Evolutionary conservation across 768 basidiomycete genomes (phyloP).

Genomic region (Filobasidium wieringae): DNA sequence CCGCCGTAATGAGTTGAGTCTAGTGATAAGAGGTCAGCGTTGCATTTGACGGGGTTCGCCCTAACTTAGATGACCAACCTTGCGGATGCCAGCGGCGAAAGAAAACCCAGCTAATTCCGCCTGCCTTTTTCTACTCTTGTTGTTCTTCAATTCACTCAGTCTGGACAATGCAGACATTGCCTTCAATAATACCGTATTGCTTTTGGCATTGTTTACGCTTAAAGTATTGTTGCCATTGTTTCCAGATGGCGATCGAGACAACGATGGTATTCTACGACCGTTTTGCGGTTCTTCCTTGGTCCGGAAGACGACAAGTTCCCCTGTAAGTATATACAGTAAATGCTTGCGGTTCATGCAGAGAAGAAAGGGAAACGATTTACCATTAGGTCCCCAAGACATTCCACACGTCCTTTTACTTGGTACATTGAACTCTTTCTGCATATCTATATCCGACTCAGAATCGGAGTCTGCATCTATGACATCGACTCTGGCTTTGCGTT

Average conservation of each 20-base stretch:
- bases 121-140: constrained; percentile 7
- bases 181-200: constrained; percentile 22
- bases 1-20: neutral
- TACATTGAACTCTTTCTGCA: constrained; percentile 15
- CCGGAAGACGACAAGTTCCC: constrained; percentile 78
- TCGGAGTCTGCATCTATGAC: constrained; percentile 27
- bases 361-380: constrained; percentile 40
- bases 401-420: constrained; percentile 61
- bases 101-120: constrained; percentile 10
- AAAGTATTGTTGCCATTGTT: neutral
- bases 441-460: constrained; percentile 31
- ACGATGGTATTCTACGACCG: constrained; percentile 11
- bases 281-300: constrained; percentile 30
- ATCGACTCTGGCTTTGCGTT: constrained; percentile 39
- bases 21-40: neutral
- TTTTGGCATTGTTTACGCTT: constrained; percentile 2
- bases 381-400: constrained; percentile 78
- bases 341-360: constrained; percentile 2
- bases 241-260: constrained; percentile 26
- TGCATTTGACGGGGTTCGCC: neutral
- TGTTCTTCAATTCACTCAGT: constrained; percentile 17
- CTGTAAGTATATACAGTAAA: constrained; percentile 44
- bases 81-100: neutral
- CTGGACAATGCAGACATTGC: constrained; percentile 30
- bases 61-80: neutral